Evolutionary conservation across 192 early-diverging fungal genomes (phyloP), one percentile per base, ranked within the genome.

Genomic region (Jimgerdemannia lactiflua): DNA sequence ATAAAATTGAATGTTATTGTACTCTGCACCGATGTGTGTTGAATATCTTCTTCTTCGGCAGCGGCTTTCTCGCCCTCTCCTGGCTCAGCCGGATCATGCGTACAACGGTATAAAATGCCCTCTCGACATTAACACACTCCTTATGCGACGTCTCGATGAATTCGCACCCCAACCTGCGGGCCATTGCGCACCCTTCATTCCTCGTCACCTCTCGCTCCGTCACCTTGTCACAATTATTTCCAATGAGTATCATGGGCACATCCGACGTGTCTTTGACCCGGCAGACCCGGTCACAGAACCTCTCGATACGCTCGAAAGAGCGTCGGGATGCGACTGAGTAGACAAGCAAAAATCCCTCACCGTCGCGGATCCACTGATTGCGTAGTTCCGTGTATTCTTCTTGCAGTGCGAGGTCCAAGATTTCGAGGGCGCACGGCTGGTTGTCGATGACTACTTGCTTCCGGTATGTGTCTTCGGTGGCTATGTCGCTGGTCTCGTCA

Each of bases 181-280:
- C 90, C 70, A 95, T 77, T 39, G 74, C 64, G 69, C 77, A 80
- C 20, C 94, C 97, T 69, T 94, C 89, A 67, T 92, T 85, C 69
- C 87, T 86, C 10, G 85, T 79, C 10, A 93, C 91, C 39, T 79
- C 80, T 49, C 96, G 88, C 71, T 95, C 92, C 17, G 80, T 71
- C 67, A 91, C 91, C 77, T 95, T 78, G 87, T 98, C 96, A 75
- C 93, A 95, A 79, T 98, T 97, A 89, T 98, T 98, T 7, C 93
- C 96, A 11, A 96, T 93, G 49, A 98, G 79, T 3, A 95, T 92
- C 76, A 97, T 91, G n/a, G 96, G 95, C 54, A 92, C 92, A 77
- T 87, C 84, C 41, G 86, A 83, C 41, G 85, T 83, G 70, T 14
- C 49, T 59, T 14, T 59, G 8, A 14, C 49, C 6, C 49, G 49